Evolutionary conservation across 2,329 filamentous ascomycete species (phyloP), one percentile per base, ranked within the genome.

Genomic region (Aureobasidium sp.): DNA sequence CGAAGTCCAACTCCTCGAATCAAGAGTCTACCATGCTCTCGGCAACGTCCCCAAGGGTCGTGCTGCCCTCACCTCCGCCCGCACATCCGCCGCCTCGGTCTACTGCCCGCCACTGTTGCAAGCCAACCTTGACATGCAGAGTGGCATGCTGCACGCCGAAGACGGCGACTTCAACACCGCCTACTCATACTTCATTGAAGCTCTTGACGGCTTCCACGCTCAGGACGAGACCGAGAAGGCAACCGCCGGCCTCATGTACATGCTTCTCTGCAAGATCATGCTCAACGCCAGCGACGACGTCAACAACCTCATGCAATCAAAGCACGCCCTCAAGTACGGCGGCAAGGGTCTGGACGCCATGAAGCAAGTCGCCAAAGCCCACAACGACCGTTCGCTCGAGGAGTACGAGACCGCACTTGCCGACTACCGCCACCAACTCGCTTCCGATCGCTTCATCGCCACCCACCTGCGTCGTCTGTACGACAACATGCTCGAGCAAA

Each of bases 211-310:
- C 64, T 99, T 97, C 77, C 91, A 94, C 77, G 87, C 88, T 50
- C 91, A 96, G 75, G 94, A 99, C 68, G 91, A 96, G 73, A 80
- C 86, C 42, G 79, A 82, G 66, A 91, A 92, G 77, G 94, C 95
- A n/a, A 95, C 93, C n/a, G 90, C 93, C 14, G 91, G 94, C 12
- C 81, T 99, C 67, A 94, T 99, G 80, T 99, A 99, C 82, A 99
- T 99, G 94, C 85, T 99, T 60, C 86, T 99, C 39, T 97, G 94
- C 86, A 99, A 99, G 81, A 94, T 99, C 76, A 99, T 99, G 95
- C 83, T 99, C 69, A 99, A 99, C 78, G 82, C 95, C 44, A 91
- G 86, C 67, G 92, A 97, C 79, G 95, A 99, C 75, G 93, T 99
- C 74, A 96, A 93, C 78, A 86, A 89, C 72, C 85, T 99, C 68